A percentile compares a stretch with the other conserved stretches of the same genome.
Conservation (phyloP, 768 basidiomycete species). For the Inosperma sp. region DNA sequence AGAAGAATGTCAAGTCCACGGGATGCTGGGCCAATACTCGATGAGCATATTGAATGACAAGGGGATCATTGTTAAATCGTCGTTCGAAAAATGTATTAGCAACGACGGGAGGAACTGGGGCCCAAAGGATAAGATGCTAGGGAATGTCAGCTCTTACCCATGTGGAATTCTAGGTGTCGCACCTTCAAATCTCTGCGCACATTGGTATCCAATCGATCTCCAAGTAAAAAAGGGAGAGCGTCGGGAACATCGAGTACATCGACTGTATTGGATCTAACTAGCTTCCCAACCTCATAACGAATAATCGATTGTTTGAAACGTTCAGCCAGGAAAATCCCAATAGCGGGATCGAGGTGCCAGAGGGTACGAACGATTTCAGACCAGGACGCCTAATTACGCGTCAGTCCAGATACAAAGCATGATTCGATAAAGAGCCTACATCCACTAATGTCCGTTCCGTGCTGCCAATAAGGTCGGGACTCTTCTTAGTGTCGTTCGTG, state of each 20-base stretch:
- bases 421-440: slow-evolving; percentile 35
- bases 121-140: slow-evolving; percentile 86
- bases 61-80: slow-evolving; percentile 75
- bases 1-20: slow-evolving; percentile 95
- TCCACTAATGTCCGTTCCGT: slow-evolving; percentile 55
- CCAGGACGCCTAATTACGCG: slow-evolving; percentile 53
- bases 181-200: slow-evolving; percentile 76
- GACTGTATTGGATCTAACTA: slow-evolving; percentile 68
- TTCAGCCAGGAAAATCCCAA: slow-evolving; percentile 80
- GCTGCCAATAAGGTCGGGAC: slow-evolving; percentile 52
- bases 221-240: slow-evolving; percentile 74
- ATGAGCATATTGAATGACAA: slow-evolving; percentile 93
- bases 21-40: slow-evolving; percentile 93
- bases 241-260: slow-evolving; percentile 74
- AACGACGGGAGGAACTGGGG: slow-evolving; percentile 77
- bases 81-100: slow-evolving; percentile 84
- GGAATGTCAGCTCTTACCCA: not conserved
- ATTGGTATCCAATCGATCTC: slow-evolving; percentile 56
- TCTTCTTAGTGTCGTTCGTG: slow-evolving; percentile 66
- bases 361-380: slow-evolving; percentile 58
- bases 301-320: slow-evolving; percentile 72
- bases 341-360: slow-evolving; percentile 81
- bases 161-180: slow-evolving; percentile 21
- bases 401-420: not conserved
- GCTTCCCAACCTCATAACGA: slow-evolving; percentile 65